Conservation (phyloP, 495 filamentous ascomycete species). For the Penicillium coprophilum region DNA sequence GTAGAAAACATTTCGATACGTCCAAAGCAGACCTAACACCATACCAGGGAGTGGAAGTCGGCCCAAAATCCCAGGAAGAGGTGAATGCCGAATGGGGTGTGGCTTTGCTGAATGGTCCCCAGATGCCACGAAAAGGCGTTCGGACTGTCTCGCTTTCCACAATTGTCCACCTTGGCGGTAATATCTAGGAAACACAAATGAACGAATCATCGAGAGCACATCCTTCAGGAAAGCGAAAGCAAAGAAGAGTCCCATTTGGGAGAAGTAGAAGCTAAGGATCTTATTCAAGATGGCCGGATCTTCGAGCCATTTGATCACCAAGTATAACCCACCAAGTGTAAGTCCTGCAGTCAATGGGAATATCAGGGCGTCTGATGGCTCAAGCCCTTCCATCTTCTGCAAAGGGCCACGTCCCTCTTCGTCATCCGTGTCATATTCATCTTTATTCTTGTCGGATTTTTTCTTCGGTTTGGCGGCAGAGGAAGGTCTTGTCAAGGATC, state of each 20-base stretch:
- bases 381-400: constrained; percentile 70
- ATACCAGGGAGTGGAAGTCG: constrained; percentile 41
- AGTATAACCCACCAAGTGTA: constrained; percentile 75
- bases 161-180: constrained; percentile 36
- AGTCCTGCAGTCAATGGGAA: constrained; percentile 79
- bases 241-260: constrained; percentile 71
- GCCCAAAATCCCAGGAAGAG: constrained; percentile 53
- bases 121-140: constrained; percentile 29
- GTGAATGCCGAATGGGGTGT: constrained; percentile 37
- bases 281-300: constrained; percentile 80
- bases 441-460: constrained; percentile 34
- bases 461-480: constrained; percentile 68
- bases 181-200: constrained; percentile 69
- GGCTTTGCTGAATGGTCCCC: constrained; percentile 13
- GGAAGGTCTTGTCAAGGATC: constrained; percentile 70
- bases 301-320: constrained; percentile 85
- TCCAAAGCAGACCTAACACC: constrained; percentile 45
- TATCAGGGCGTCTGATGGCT: constrained; percentile 78
- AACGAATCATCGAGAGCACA: constrained; percentile 57
- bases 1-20: constrained; percentile 43
- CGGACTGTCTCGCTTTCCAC: constrained; percentile 40
- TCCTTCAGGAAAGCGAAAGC: constrained; percentile 70
- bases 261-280: constrained; percentile 83
- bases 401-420: constrained; percentile 43
- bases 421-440: constrained; percentile 52